These are phyloP conservation scores for Plantago major DNA, from an alignment of 257 asterid species.

Conservation along the genomic window DNA sequence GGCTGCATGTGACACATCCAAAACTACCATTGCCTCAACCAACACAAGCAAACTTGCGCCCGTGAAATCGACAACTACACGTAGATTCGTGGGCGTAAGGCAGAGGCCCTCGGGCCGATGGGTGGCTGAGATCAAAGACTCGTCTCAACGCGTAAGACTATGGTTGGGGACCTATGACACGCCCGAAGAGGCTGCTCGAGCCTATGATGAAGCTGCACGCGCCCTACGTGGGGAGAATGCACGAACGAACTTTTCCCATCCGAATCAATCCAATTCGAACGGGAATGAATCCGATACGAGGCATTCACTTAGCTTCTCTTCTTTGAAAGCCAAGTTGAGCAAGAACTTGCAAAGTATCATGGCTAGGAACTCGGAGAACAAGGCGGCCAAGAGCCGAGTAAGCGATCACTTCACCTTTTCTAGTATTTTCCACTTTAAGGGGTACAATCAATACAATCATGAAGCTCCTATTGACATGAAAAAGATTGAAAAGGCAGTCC, in stretches of 20 bases:
- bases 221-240: conserved; percentile 88
- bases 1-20: conserved; percentile 44
- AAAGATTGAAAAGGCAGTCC: conserved; percentile 65
- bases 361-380: conserved; percentile 64
- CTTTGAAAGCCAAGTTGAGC: conserved; percentile 70
- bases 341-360: conserved; percentile 73
- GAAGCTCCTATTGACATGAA: conserved; percentile 40
- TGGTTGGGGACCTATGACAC: conserved; percentile 93
- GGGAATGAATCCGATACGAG: conserved; percentile 26
- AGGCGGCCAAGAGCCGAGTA: conserved; percentile 59
- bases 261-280: conserved; percentile 6
- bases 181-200: conserved; percentile 88
- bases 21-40: conserved; percentile 26
- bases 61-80: conserved; percentile 31
- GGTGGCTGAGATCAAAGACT: conserved; percentile 95
- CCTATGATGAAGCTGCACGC: conserved; percentile 84
- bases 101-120: conserved; percentile 87
- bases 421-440: conserved; percentile 64
- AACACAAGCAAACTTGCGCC: conserved; percentile 21
- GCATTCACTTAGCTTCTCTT: conserved; percentile 64
- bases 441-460: conserved; percentile 30
- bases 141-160: conserved; percentile 65
- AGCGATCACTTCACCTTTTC: conserved; percentile 91
- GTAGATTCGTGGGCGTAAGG: conserved; percentile 73
- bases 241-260: conserved; percentile 56